Conservation (phyloP, 768 basidiomycete species). For the Suillus hirtellus region DNA sequence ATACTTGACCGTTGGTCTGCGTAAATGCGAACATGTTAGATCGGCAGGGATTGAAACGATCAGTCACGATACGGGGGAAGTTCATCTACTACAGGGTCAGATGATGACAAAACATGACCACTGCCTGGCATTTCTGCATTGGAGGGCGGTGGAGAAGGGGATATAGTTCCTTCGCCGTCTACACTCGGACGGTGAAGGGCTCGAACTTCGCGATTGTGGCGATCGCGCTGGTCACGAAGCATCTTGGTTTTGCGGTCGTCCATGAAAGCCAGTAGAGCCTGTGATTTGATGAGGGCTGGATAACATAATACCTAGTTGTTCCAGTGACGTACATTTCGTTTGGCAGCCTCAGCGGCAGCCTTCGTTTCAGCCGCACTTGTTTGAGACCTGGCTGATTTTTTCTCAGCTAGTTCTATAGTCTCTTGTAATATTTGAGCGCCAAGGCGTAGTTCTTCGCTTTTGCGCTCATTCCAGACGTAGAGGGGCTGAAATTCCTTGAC, state of each 20-base stretch:
- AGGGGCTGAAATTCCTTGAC: slow-evolving; percentile 72
- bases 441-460: slow-evolving; percentile 55
- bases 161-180: background rate
- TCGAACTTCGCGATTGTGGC: slow-evolving; percentile 40
- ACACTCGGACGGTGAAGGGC: slow-evolving; percentile 11
- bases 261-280: slow-evolving; percentile 80
- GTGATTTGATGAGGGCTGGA: slow-evolving; percentile 7
- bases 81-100: slow-evolving; percentile 19
- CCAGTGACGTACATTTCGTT: slow-evolving; percentile 49
- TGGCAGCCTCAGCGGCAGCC: slow-evolving; percentile 51
- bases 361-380: slow-evolving; percentile 58
- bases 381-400: slow-evolving; percentile 48
- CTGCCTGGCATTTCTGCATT: slow-evolving; percentile 26
- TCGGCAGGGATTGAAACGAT: background rate
- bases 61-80: slow-evolving; percentile 23
- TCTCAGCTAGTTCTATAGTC: slow-evolving; percentile 50
- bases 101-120: slow-evolving; percentile 20
- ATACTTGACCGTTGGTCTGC: background rate
- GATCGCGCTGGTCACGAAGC: slow-evolving; percentile 60
- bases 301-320: background rate
- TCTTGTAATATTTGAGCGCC: slow-evolving; percentile 71
- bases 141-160: background rate
- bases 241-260: slow-evolving; percentile 70
- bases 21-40: background rate
- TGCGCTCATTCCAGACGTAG: slow-evolving; percentile 60